Evolutionary conservation across 164 flowering plant genomes (phyloP).

Genomic region (Buxus sempervirens): DNA sequence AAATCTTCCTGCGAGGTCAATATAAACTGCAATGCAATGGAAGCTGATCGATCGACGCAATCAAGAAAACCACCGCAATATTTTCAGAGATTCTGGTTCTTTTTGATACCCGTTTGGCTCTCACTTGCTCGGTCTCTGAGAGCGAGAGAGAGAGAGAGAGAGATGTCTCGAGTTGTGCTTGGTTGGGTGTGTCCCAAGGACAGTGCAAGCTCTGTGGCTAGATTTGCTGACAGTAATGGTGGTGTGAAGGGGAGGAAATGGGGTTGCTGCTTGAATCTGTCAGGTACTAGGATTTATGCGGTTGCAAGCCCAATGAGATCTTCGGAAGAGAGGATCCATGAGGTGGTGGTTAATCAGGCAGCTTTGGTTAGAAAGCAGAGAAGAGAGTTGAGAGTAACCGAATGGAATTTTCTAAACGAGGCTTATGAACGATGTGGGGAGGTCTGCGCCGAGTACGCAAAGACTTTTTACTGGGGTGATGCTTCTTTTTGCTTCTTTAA

Average conservation of each 20-base stretch:
- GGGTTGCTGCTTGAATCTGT: slow-evolving; percentile 13
- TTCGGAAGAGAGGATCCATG: slow-evolving; percentile 26
- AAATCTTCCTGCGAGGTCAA: too few relatives aligned
- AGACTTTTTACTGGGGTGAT: slow-evolving; percentile 26
- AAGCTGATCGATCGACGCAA: too few relatives aligned
- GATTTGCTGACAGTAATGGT: slow-evolving; percentile 11
- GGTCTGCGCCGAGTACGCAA: slow-evolving; percentile 26
- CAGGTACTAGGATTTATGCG: slow-evolving; percentile 17
- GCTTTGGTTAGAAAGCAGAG: slow-evolving; percentile 4
- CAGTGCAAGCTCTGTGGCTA: slow-evolving; percentile 23
- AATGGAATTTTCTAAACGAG: slow-evolving; percentile 4
- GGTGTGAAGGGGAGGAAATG: not conserved
- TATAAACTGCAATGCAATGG: too few relatives aligned
- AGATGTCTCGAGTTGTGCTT: slow-evolving; percentile 23
- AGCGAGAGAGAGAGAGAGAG: not conserved
- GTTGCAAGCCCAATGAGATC: slow-evolving; percentile 27
- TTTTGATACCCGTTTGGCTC: too few relatives aligned
- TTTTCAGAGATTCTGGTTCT: too few relatives aligned
- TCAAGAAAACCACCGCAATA: too few relatives aligned
- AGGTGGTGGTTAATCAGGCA: slow-evolving; percentile 11
- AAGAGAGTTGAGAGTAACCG: not conserved
- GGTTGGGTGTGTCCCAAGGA: slow-evolving; percentile 36
- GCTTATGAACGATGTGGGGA: slow-evolving; percentile 25
- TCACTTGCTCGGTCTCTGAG: too few relatives aligned
- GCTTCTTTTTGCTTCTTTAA: not conserved